Conservation (phyloP, 75 land plant genomes). For the Selaginella moellendorffii region DNA sequence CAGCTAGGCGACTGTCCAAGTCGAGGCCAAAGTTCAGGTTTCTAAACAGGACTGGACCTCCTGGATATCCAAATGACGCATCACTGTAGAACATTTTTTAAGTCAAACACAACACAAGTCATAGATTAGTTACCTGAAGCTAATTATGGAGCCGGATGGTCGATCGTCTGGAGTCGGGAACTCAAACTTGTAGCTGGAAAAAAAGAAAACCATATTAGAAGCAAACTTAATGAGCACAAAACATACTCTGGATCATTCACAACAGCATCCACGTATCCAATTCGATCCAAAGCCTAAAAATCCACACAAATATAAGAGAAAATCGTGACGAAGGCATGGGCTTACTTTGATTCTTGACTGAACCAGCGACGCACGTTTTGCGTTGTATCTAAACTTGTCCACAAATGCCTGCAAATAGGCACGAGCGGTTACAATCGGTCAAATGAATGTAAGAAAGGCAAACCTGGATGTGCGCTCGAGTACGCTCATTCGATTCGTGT, state of each 20-base stretch:
- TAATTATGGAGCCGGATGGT: constrained; percentile 90
- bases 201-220: background rate
- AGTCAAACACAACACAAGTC: background rate
- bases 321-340: background rate
- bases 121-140: constrained; percentile 62
- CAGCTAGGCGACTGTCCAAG: constrained; percentile 91
- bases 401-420: constrained; percentile 61
- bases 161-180: constrained; percentile 98
- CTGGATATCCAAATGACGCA: constrained; percentile 99
- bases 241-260: constrained; percentile 96
- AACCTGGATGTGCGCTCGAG: constrained; percentile 97
- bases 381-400: constrained; percentile 98
- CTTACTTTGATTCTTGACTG: constrained; percentile 96
- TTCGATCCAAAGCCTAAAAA: constrained; percentile 78
- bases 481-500: constrained; percentile 69
- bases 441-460: constrained; percentile 5
- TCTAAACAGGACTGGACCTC: constrained; percentile 77
- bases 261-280: constrained; percentile 84
- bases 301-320: background rate
- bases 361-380: constrained; percentile 94
- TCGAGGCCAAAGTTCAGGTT: constrained; percentile 96
- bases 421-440: background rate
- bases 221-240: background rate
- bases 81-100: constrained; percentile 44
- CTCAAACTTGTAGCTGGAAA: constrained; percentile 93